A percentile compares a stretch with the other conserved stretches of the same genome.
phyloP scores from a whole-genome alignment of 192 early-diverging fungal genomes.

The Coemansia sp. region DNA sequence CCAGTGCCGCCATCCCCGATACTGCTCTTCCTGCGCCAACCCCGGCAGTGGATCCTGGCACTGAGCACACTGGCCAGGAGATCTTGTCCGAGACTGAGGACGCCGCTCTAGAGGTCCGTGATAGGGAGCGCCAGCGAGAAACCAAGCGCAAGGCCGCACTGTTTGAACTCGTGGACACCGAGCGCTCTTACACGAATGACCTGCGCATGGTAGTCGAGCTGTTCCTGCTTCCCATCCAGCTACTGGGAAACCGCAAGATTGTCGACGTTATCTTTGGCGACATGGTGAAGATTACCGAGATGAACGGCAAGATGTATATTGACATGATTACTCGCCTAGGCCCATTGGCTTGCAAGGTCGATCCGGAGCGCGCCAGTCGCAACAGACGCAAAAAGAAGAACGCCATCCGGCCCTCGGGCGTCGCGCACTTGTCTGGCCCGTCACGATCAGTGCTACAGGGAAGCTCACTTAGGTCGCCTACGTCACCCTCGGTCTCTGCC shows the following conservation, averaged over 20 bases:
- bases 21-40: neutral
- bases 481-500: slow-evolving; percentile 18
- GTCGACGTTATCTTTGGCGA: slow-evolving; percentile 53
- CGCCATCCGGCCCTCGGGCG: slow-evolving; percentile 6
- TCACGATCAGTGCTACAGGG: slow-evolving; percentile 43
- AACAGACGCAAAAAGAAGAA: slow-evolving; percentile 45
- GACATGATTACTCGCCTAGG: slow-evolving; percentile 47
- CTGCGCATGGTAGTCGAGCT: slow-evolving; percentile 53
- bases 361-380: slow-evolving; percentile 43
- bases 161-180: slow-evolving; percentile 49
- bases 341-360: slow-evolving; percentile 40
- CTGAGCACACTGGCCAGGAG: slow-evolving; percentile 2
- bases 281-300: slow-evolving; percentile 51
- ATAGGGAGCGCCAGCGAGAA: slow-evolving; percentile 42
- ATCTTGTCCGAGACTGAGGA: slow-evolving; percentile 2
- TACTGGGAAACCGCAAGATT: slow-evolving; percentile 47
- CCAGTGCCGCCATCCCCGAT: neutral
- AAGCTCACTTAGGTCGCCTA: slow-evolving; percentile 33
- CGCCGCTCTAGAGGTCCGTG: slow-evolving; percentile 7
- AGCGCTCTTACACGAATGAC: slow-evolving; percentile 46
- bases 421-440: slow-evolving; percentile 11
- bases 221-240: slow-evolving; percentile 47
- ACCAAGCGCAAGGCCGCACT: slow-evolving; percentile 48
- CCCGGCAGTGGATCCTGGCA: neutral
- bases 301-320: slow-evolving; percentile 51